Evolutionary conservation across 2,329 filamentous ascomycete genomes (phyloP), one percentile per base, ranked within the genome.

Genomic region (Fusarium acutatum): DNA sequence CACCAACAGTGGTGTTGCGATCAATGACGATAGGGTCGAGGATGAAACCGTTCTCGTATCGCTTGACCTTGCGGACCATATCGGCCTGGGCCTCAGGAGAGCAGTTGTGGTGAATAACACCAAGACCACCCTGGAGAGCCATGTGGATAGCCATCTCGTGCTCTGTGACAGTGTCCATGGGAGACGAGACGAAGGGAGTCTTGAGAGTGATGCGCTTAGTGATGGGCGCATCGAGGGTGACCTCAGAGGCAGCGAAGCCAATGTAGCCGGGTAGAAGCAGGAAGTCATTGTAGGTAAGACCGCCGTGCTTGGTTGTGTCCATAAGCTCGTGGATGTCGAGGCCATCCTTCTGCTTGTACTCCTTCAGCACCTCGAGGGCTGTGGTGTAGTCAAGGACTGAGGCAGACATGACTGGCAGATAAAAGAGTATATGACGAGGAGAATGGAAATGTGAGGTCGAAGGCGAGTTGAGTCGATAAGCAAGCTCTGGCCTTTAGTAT

Each of bases 91-190:
- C 94, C 34, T 98, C 94, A 35, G 95, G 90, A n/a, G 95, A 96
- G 89, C 96, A 99, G 88, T 99, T 99, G 90, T 99, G 96, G 88
- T 99, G 96, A 77, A 99, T 97, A 78, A 99, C 95, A 86, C 96
- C 94, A 24, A 97, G 88, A 80, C 94, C 94, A 79, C 94, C 94
- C 81, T 96, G 92, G 37, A 96, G 89, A 59, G 94, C 94, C 89
- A 97, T 97, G 86, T 98, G 94, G 79, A 99, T 98, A 75, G 96
- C 97, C 97, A 99, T 99, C 83, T 97, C 96, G 86, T 97, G 94
- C 87, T 99, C 96, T 47, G 97, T 99, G 82, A 99, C 96, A 15
- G 96, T 99, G 87, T 99, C 96, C 96, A 99, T 99, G 80, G 97
- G 96, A 43, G 96, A 98, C 52, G 96, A 99, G 75, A 98, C 90